Conservation (phyloP, 352 stramenopile species). For the Stramenopiles sp. region DNA sequence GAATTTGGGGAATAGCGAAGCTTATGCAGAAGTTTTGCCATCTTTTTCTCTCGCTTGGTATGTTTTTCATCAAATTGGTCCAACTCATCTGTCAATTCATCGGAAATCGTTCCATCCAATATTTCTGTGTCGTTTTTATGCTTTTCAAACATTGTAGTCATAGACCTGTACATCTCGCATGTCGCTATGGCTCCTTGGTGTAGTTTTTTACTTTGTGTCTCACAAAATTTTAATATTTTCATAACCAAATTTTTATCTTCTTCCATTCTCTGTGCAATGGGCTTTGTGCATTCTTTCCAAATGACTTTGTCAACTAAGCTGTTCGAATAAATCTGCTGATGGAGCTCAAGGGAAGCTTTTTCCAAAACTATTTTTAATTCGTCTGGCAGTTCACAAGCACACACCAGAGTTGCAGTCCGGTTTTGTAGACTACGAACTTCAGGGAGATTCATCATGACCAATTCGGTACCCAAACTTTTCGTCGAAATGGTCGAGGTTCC, state of each 20-base stretch:
- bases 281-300: constrained; percentile 31
- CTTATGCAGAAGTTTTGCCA: too few species aligned
- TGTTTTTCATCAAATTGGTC: constrained; percentile 25
- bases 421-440: constrained; percentile 53
- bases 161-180: constrained; percentile 37
- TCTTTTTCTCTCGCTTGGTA: too few species aligned
- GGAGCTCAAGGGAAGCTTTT: constrained; percentile 34
- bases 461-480: constrained; percentile 21
- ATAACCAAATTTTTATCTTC: constrained; percentile 39
- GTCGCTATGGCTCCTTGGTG: constrained; percentile 39
- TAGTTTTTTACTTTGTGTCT: constrained; percentile 35
- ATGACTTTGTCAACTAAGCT: constrained; percentile 41
- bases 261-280: constrained; percentile 31
- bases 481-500: not conserved
- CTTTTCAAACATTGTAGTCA: constrained; percentile 37
- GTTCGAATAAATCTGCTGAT: constrained; percentile 42
- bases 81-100: constrained; percentile 32
- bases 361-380: constrained; percentile 35
- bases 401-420: constrained; percentile 44
- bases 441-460: constrained; percentile 37
- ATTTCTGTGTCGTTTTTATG: constrained; percentile 34
- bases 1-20: too few species aligned
- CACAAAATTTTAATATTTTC: constrained; percentile 34
- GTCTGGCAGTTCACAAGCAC: constrained; percentile 38
- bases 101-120: constrained; percentile 43